Evolutionary conservation across 2,329 filamentous ascomycete genomes (phyloP).

Genomic region (Curvularia sp.): DNA sequence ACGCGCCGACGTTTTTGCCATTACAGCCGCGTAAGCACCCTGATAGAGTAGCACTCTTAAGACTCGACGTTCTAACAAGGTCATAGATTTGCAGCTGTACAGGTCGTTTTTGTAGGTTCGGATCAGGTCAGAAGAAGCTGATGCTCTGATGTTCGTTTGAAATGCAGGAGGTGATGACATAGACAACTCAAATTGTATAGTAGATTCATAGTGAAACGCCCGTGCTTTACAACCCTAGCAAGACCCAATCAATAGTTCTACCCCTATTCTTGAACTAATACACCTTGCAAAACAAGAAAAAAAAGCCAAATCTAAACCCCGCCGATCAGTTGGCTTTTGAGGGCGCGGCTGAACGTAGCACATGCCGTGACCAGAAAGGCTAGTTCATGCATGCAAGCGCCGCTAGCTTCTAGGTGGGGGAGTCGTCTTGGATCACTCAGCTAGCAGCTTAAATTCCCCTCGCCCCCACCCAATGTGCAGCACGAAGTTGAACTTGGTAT

Average conservation of each 20-base stretch:
- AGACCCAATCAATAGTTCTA: neutral
- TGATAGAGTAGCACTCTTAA: too few species aligned
- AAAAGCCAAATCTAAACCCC: neutral
- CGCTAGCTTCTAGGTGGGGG: neutral
- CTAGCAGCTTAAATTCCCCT: neutral
- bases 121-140: neutral
- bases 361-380: neutral
- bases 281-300: neutral
- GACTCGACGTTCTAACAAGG: neutral
- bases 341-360: too few species aligned
- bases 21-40: conserved; percentile 7
- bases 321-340: neutral
- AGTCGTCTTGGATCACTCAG: too few species aligned
- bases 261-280: neutral
- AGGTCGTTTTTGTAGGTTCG: conserved; percentile 8
- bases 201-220: neutral
- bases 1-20: conserved; percentile 2
- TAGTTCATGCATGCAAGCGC: neutral
- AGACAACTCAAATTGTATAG: too few species aligned
- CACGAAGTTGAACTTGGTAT: neutral
- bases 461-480: neutral
- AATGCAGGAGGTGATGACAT: neutral
- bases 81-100: conserved; percentile 5
- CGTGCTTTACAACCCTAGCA: neutral
- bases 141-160: too few species aligned